Conservation (phyloP, 1,139 yeast species). For the Blastobotrys malaysiensis region DNA sequence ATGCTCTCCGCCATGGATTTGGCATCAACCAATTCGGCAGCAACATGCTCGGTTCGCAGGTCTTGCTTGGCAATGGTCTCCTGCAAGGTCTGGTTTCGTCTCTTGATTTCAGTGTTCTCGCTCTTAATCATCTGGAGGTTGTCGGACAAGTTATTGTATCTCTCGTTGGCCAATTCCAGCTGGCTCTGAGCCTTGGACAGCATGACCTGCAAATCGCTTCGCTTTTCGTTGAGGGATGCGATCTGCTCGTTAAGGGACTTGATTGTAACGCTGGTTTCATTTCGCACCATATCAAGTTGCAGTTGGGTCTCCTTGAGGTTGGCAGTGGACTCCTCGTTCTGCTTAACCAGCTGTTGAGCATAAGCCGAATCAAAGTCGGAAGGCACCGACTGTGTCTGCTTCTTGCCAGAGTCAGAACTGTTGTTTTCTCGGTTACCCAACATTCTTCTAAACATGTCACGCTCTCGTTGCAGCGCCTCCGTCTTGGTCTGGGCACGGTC, state of each 20-base stretch:
- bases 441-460: conserved; percentile 57
- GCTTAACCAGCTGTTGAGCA: conserved; percentile 33
- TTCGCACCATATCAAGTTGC: conserved; percentile 35
- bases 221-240: conserved; percentile 41
- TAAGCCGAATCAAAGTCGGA: conserved; percentile 21
- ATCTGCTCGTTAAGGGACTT: conserved; percentile 40
- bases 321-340: conserved; percentile 32
- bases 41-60: conserved; percentile 48
- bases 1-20: conserved; percentile 37
- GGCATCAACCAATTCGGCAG: conserved; percentile 48
- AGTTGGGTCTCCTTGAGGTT: conserved; percentile 34
- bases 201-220: conserved; percentile 42
- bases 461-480: conserved; percentile 53
- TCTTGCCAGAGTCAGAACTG: conserved; percentile 4
- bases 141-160: conserved; percentile 33
- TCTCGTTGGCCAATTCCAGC: conserved; percentile 43
- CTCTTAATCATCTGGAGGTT: conserved; percentile 37
- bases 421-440: conserved; percentile 22
- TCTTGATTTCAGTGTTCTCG: conserved; percentile 44
- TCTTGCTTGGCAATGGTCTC: conserved; percentile 51
- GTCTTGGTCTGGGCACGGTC: conserved; percentile 46
- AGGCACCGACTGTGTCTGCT: neutral
- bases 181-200: conserved; percentile 46
- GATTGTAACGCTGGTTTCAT: conserved; percentile 41
- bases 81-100: conserved; percentile 47